phyloP scores from a whole-genome alignment of 1,139 yeast genomes.

The Hyphopichia wangnamkhiaoensis region DNA sequence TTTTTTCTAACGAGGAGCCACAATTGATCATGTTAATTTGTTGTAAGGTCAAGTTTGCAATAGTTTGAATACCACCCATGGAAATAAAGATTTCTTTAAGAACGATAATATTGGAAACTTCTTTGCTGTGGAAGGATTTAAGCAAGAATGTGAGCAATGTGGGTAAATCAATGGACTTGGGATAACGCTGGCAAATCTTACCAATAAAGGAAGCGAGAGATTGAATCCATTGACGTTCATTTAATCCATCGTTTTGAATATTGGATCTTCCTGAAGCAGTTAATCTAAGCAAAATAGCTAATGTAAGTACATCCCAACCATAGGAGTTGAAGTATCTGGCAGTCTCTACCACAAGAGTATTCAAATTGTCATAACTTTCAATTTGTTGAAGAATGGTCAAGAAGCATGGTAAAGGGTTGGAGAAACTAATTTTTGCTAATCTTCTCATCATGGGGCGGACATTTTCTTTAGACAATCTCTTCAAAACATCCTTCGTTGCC shows the following conservation, averaged over 20 bases:
- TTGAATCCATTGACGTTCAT: constrained; percentile 84
- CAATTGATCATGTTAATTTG: constrained; percentile 73
- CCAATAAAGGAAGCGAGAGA: constrained; percentile 70
- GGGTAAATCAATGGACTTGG: constrained; percentile 48
- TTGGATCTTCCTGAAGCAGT: constrained; percentile 65
- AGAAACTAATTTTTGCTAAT: constrained; percentile 71
- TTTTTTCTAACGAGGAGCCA: constrained; percentile 56
- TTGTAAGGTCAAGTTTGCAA: constrained; percentile 59
- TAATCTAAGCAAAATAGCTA: constrained; percentile 70
- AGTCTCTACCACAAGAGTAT: constrained; percentile 74
- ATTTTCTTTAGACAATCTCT: constrained; percentile 85
- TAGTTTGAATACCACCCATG: constrained; percentile 83
- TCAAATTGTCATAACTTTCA: constrained; percentile 90
- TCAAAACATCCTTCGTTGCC: constrained; percentile 76
- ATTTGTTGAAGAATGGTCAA: constrained; percentile 66
- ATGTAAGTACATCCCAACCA: constrained; percentile 86
- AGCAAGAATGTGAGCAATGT: constrained; percentile 63
- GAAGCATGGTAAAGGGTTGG: constrained; percentile 82
- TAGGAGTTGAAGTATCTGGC: constrained; percentile 75
- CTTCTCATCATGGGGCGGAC: constrained; percentile 75
- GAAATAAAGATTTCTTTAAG: constrained; percentile 67
- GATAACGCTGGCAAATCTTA: constrained; percentile 55
- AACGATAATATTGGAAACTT: constrained; percentile 65
- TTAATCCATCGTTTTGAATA: constrained; percentile 77
- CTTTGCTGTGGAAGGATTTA: constrained; percentile 64